phyloP scores from a whole-genome alignment of 1,139 yeast genomes.

The Pichia sp. region DNA sequence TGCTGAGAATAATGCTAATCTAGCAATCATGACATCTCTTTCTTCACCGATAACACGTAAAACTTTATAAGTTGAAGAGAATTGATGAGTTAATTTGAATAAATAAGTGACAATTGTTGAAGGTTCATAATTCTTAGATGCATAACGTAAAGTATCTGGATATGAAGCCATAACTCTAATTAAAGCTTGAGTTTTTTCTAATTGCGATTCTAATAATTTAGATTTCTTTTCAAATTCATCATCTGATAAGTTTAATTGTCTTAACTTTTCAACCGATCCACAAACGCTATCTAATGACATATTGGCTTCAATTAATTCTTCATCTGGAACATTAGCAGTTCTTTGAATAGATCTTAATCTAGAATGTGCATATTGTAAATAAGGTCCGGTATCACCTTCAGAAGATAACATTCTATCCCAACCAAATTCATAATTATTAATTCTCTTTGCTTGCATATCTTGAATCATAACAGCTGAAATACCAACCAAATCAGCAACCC shows the following conservation, averaged over 20 bases:
- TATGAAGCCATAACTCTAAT: conserved; percentile 80
- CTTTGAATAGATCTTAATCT: conserved; percentile 94
- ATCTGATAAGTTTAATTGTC: conserved; percentile 37
- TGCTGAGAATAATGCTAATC: conserved; percentile 85
- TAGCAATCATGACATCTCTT: conserved; percentile 78
- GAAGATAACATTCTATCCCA: conserved; percentile 98
- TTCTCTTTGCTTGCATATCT: conserved; percentile 97
- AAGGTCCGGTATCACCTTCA: conserved; percentile 99
- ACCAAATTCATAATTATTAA: conserved; percentile 91
- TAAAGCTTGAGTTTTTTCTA: conserved; percentile 41
- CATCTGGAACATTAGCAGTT: conserved; percentile 47
- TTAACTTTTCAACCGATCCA: conserved; percentile 46
- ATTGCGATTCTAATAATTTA: conserved; percentile 23
- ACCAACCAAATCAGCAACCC: conserved; percentile 92
- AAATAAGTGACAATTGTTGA: conserved; percentile 90
- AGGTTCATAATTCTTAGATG: conserved; percentile 84
- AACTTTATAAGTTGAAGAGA: conserved; percentile 90
- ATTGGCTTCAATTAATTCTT: conserved; percentile 54
- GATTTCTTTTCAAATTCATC: conserved; percentile 26
- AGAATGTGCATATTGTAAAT: conserved; percentile 96
- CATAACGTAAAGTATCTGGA: conserved; percentile 84
- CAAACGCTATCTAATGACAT: conserved; percentile 50
- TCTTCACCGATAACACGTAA: conserved; percentile 98
- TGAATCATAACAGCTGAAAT: conserved; percentile 98
- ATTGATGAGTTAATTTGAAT: conserved; percentile 87